Evolutionary conservation across 2,329 filamentous ascomycete genomes (phyloP), one percentile per base, ranked within the genome.

Genomic region (Aspergillus fijiensis): DNA sequence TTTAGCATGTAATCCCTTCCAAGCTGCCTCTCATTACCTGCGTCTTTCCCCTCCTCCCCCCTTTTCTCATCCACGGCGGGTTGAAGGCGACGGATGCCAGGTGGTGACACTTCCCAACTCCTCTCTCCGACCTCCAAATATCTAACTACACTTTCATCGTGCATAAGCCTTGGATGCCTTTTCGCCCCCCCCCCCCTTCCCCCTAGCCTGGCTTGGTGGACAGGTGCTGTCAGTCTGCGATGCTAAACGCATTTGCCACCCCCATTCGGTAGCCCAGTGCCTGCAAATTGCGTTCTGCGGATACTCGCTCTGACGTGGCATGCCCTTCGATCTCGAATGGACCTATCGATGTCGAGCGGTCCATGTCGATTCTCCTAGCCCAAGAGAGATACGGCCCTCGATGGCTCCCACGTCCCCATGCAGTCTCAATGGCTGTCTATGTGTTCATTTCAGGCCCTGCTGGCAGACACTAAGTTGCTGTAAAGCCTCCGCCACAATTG

Each of bases 281-380:
- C 42, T 33, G 57, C 53, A 47, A 60, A 49, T 58, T 58, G 57
- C 51, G 51, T 61, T 60, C 56, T 52, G 51, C 52, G 49, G 52
- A 59, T 50, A 33, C 45, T 56, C 56, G 54, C 57, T 71, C 70
- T 74, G 72, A 74, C 72, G 72, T 74, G 72, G 72, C 72, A 73
- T 56, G 35, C 63, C 55, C 58, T 62, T 55, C 33, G 62, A 60
- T 68, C 60, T 64, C 31, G n/a, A 45, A 42, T 53, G 31, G 56
- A 51, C 60, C 60, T 63, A 61, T 59, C 50, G 49, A 55, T 51
- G 25, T 14, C 27, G 57, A 58, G 35, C 60, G 57, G 60, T 57
- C 63, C 31, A 45, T 59, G 52, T 61, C 52, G 63, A n/a, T 48
- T 9, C 63, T 49, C 39, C 39, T 16, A 10, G n/a, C 2, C 16